Evolutionary conservation across 768 basidiomycete genomes (phyloP), one percentile per base, ranked within the genome.

Genomic region (Rickenella mellea): DNA sequence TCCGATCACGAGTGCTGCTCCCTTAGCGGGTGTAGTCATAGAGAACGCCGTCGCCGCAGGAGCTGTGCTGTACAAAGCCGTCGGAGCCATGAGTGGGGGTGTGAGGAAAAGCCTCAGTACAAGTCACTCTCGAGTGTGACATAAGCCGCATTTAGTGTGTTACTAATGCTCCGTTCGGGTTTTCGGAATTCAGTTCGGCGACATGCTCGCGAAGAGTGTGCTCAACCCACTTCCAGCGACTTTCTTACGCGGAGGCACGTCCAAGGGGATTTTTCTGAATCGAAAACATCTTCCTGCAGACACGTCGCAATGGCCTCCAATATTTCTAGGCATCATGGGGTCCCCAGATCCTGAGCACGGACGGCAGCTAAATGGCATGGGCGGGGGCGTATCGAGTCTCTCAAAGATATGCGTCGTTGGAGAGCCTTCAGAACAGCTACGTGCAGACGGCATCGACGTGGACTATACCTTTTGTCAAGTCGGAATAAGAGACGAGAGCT

Each of bases 301-400:
- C 42, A 63, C 54, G 11, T 50, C 64, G 0, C 59, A 71, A 55
- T 85, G 81, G 83, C 57, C 63, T 12, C 61, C 63, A 25, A 75
- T 84, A 37, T 80, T 86, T 49, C 68, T 80, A 7, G 73, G 78
- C 0, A 71, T 84, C 11, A 86, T 87, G 83, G 85, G 84, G n/a
- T 85, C 83, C 3, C 85, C 85, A 0, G 85, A 89, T 52, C 67
- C 76, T 2, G 63, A 70, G 42, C 62, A 83, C 49, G 74, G 73
- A 1, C 65, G 82, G 12, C 85, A 89, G 58, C 65, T 87, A 11
- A 78, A 89, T 49, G 85, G 85, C 9, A 83, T 87, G 80, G 85
- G 85, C 7, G 83, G 85, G 5, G 85, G 85, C 3, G 62, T 83
- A 7, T 81, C 79, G 12, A 83, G 79, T 43, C 67, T 84, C 5